These are phyloP conservation scores for Fimicolochytrium jonesii DNA, from an alignment of 192 early-diverging fungal species.

Conservation along the genomic window DNA sequence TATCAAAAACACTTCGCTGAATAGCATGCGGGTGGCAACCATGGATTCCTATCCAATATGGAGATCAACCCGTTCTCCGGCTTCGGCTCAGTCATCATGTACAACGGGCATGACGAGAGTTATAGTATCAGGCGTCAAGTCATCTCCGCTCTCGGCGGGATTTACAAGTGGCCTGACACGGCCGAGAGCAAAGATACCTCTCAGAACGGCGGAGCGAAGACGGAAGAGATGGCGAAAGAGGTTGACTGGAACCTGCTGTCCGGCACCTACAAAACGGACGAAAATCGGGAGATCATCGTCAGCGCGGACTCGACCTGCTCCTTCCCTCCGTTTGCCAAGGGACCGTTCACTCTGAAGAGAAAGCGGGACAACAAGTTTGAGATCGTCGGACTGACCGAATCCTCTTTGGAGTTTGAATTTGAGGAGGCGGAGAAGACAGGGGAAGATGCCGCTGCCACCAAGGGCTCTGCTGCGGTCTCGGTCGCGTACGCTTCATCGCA, in stretches of 20 bases:
- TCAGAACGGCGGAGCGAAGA: not conserved
- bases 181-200: not conserved
- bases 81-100: not conserved
- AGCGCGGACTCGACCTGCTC: not conserved
- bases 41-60: no score
- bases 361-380: not conserved
- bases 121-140: no score
- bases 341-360: not conserved
- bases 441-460: no score
- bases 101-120: not conserved
- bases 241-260: not conserved
- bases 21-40: no score
- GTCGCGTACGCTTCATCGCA: no score
- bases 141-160: not conserved
- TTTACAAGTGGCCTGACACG: not conserved
- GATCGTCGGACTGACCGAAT: not conserved
- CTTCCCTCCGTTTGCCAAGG: conserved; percentile 5
- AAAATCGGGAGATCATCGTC: not conserved
- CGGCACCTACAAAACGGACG: not conserved
- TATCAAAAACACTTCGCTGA: no score
- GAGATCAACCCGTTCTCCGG: not conserved
- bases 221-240: not conserved
- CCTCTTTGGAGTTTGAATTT: no score
- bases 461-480: no score
- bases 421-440: no score